phyloP scores from a whole-genome alignment of 768 basidiomycete genomes.

The Hypsizygus marmoreus region DNA sequence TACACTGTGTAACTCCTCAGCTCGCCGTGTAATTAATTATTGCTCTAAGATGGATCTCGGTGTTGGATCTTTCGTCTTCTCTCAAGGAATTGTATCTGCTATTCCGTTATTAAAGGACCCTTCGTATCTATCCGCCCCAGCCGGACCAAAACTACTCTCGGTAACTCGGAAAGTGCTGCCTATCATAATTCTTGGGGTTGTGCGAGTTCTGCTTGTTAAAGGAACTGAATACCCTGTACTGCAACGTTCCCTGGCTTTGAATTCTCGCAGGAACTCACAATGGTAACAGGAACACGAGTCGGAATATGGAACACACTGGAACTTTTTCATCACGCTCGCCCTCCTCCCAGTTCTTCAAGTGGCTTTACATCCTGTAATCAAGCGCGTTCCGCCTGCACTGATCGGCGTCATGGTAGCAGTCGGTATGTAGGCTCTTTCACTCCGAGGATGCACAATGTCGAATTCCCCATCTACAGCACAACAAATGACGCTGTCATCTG shows the following conservation, averaged over 20 bases:
- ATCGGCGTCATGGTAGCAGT: slow-evolving; percentile 64
- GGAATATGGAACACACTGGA: slow-evolving; percentile 98
- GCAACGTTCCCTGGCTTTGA: neutral
- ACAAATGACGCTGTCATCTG: slow-evolving; percentile 59
- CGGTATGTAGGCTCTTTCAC: slow-evolving; percentile 36
- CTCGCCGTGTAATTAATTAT: neutral
- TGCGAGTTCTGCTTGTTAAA: slow-evolving; percentile 86
- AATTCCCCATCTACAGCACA: slow-evolving; percentile 56
- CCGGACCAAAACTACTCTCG: slow-evolving; percentile 50
- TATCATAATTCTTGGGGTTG: slow-evolving; percentile 69
- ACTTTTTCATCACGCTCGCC: slow-evolving; percentile 95
- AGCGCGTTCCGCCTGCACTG: slow-evolving; percentile 55
- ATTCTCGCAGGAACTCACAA: neutral
- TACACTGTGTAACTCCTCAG: slow-evolving; percentile 2
- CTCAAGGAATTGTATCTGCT: slow-evolving; percentile 91
- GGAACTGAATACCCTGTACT: slow-evolving; percentile 91
- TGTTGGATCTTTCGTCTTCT: slow-evolving; percentile 97
- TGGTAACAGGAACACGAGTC: slow-evolving; percentile 79
- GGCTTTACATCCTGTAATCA: slow-evolving; percentile 66
- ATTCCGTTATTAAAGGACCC: slow-evolving; percentile 74
- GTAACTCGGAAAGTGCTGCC: slow-evolving; percentile 65
- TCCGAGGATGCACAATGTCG: neutral
- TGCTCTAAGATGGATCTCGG: slow-evolving; percentile 89
- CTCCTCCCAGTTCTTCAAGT: slow-evolving; percentile 75
- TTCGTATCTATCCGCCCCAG: slow-evolving; percentile 46